Evolutionary conservation across 139 green algal species (phyloP), one percentile per base, ranked within the genome.

Genomic region (Chlamydomonas eustigma): DNA sequence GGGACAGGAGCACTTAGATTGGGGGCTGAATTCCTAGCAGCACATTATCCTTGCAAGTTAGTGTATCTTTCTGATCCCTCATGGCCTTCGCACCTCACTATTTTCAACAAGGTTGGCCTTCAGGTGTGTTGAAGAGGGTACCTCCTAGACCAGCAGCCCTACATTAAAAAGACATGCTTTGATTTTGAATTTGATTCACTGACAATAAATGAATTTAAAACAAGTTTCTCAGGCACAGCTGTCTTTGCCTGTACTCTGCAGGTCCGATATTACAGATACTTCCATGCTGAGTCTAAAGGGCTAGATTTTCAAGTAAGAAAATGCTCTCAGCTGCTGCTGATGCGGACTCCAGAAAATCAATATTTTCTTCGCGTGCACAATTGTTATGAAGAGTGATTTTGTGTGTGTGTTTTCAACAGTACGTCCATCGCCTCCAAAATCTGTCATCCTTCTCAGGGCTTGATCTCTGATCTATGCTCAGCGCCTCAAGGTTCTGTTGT

Each of bases 11-110:
- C 87, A 0, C 88, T 95, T 33, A 83, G 89, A 31, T 81, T 93
- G 52, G 90, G 89, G 6, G 91, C 84, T 0, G 91, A 91, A 78
- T 95, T 96, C 68, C 82, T 96, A 34, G 73, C 76, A 22, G 51
- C 71, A 2, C 87, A 91, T 78, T 92, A 92, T 73, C 67, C 83
- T 2, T 51, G 78, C 37, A 80, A 84, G 37, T 44, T 75, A 4
- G 82, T 95, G 4, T 94, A 92, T 80, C 74, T 97, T 63, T 86
- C 89, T 33, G 77, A 85, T 39, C 93, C 93, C 37, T 95, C 90
- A 25, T 97, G 92, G 92, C 83, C 85, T 44, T 93, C 91, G 72
- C 89, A 94, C 86, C 84, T 86, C 71, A 92, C 91, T 70, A 93
- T 97, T 76, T 97, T 94, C 76, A 77, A 75, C 8, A 81, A 90